Evolutionary conservation across 1,284 basidiomycete species (phyloP).

Genomic region (Ceratobasidium sp.): DNA sequence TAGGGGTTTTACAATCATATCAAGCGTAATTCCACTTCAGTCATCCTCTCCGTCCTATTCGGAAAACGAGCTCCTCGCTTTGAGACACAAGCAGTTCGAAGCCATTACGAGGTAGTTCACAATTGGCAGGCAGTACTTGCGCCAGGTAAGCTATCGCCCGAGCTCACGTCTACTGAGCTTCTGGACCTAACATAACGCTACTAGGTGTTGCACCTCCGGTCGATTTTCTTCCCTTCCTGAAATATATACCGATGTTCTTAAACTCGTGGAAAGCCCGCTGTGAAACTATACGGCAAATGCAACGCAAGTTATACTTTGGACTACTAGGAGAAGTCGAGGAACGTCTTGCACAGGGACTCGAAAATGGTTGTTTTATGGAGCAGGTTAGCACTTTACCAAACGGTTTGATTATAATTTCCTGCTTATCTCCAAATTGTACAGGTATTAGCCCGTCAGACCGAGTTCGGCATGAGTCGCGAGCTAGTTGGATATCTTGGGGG

Average conservation of each 20-base stretch:
- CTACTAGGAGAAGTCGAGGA: conserved; percentile 46
- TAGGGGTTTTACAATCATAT: conserved; percentile 7
- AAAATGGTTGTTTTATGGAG: conserved; percentile 43
- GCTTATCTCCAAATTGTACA: no score
- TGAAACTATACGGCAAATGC: conserved; percentile 47
- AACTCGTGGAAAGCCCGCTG: conserved; percentile 53
- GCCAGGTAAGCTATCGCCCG: not conserved
- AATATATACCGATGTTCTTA: conserved; percentile 53
- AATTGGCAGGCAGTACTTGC: conserved; percentile 33
- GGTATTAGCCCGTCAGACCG: conserved; percentile 34
- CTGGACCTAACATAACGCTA: not conserved
- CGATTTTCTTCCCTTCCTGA: conserved; percentile 54
- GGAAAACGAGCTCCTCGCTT: conserved; percentile 14
- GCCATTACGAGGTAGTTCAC: not conserved
- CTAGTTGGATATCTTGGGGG: conserved; percentile 43
- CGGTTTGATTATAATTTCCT: conserved; percentile 17
- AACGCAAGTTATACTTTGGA: conserved; percentile 49
- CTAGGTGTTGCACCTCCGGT: conserved; percentile 53
- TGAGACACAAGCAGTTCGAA: not conserved
- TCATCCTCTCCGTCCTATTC: conserved; percentile 22
- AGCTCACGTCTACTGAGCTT: conserved; percentile 37
- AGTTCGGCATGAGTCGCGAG: conserved; percentile 39
- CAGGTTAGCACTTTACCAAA: no score
- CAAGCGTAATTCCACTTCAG: conserved; percentile 5
- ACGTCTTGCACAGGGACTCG: conserved; percentile 43